Conservation (phyloP, 1,139 yeast genomes). For the Kodamaea sp. region DNA sequence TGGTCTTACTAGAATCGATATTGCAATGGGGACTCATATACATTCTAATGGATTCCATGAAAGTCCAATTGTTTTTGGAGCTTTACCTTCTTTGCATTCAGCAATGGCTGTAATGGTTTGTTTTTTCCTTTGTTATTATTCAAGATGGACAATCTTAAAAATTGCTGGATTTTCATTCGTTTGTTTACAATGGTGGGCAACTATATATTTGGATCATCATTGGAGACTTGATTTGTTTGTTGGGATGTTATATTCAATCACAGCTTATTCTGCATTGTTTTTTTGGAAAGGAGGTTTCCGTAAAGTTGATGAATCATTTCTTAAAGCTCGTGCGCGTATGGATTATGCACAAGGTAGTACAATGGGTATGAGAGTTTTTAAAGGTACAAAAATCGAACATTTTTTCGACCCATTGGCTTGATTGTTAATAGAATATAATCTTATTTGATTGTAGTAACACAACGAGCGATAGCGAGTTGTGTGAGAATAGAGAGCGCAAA, state of each 20-base stretch:
- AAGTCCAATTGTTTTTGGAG: constrained; percentile 69
- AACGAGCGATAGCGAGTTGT: too few species aligned
- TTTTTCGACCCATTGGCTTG: constrained; percentile 48
- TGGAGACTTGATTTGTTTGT: constrained; percentile 58
- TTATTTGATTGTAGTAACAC: background rate
- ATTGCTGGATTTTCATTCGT: constrained; percentile 36
- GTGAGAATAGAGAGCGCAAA: too few species aligned
- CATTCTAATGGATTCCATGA: constrained; percentile 62
- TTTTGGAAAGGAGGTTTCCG: constrained; percentile 19
- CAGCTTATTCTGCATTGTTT: constrained; percentile 37
- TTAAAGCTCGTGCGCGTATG: constrained; percentile 31
- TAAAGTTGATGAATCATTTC: constrained; percentile 23
- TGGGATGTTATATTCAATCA: constrained; percentile 50
- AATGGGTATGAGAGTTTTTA: constrained; percentile 59
- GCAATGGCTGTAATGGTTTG: constrained; percentile 59
- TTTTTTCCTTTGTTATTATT: constrained; percentile 41
- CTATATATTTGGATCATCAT: constrained; percentile 70
- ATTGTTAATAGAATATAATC: background rate
- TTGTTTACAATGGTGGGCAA: constrained; percentile 67
- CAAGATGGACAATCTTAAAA: constrained; percentile 37
- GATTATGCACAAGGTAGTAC: constrained; percentile 40
- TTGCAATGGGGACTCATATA: constrained; percentile 58
- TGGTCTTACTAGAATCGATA: constrained; percentile 61
- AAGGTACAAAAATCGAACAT: constrained; percentile 40
- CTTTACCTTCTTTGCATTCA: constrained; percentile 63